phyloP scores from a whole-genome alignment of 1,139 yeast genomes.

The Pichia sp. region DNA sequence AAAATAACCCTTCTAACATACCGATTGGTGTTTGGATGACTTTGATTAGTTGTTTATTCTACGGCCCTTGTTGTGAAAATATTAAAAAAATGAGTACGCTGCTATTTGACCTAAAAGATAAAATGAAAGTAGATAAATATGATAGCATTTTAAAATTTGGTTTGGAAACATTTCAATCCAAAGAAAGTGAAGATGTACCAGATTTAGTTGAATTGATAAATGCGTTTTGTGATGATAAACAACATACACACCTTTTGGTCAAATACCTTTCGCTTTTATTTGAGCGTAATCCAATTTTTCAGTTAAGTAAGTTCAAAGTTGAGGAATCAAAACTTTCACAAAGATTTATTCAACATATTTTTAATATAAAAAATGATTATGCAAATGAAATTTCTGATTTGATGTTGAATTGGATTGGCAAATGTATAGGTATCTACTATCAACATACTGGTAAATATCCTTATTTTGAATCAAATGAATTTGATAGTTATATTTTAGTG shows the following conservation, averaged over 20 bases:
- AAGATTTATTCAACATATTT: slow-evolving; percentile 16
- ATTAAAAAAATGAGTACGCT: neutral
- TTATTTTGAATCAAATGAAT: slow-evolving; percentile 11
- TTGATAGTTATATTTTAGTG: slow-evolving; percentile 12
- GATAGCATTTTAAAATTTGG: slow-evolving; percentile 2
- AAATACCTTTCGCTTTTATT: slow-evolving; percentile 10
- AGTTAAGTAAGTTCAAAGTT: neutral
- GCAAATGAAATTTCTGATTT: slow-evolving; percentile 6
- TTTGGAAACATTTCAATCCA: neutral
- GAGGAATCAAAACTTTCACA: neutral
- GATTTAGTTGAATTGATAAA: slow-evolving; percentile 6
- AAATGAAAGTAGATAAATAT: neutral
- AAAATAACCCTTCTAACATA: neutral
- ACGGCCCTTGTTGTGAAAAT: neutral
- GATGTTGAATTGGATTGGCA: slow-evolving; percentile 38
- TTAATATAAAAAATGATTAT: slow-evolving; percentile 13
- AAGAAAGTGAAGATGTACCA: neutral
- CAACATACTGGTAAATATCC: slow-evolving; percentile 27
- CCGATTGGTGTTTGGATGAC: neutral
- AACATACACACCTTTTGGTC: slow-evolving; percentile 1
- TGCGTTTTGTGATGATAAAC: neutral
- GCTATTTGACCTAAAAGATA: neutral
- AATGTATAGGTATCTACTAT: slow-evolving; percentile 39
- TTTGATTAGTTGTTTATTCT: neutral
- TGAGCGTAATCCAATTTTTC: neutral